Conservation (phyloP, 2,329 filamentous ascomycete species). For the Xylaria sp. region DNA sequence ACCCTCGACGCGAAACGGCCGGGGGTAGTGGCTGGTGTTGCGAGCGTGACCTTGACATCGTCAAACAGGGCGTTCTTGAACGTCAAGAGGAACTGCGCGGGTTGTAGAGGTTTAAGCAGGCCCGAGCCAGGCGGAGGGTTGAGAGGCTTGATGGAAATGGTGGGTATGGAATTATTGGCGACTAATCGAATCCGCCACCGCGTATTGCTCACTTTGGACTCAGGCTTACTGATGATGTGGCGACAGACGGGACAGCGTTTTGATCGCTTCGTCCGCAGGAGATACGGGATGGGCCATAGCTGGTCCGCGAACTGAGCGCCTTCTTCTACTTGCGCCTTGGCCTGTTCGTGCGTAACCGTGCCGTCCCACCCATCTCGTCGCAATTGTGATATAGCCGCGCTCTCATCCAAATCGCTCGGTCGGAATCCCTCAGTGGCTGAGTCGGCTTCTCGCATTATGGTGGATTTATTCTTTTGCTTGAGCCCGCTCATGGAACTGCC, state of each 20-base stretch:
- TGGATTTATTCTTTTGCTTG: conserved; percentile 72
- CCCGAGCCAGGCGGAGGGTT: conserved; percentile 43
- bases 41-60: conserved; percentile 84
- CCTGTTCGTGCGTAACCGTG: conserved; percentile 64
- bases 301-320: conserved; percentile 74
- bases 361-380: conserved; percentile 70
- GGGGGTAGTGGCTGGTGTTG: conserved; percentile 81
- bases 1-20: conserved; percentile 81
- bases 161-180: conserved; percentile 87
- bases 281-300: conserved; percentile 81
- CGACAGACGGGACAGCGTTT: conserved; percentile 93
- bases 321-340: conserved; percentile 59
- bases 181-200: conserved; percentile 93
- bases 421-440: conserved; percentile 77
- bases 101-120: conserved; percentile 65
- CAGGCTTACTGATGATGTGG: conserved; percentile 94
- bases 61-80: conserved; percentile 97
- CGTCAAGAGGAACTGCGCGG: conserved; percentile 84
- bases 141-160: conserved; percentile 76
- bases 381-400: conserved; percentile 68
- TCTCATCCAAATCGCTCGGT: conserved; percentile 70
- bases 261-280: conserved; percentile 89
- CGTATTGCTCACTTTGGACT: conserved; percentile 87
- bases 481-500: conserved; percentile 69
- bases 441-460: conserved; percentile 83